Evolutionary conservation across 2,329 filamentous ascomycete species (phyloP).

Genomic region (Aspergillus sergii): DNA sequence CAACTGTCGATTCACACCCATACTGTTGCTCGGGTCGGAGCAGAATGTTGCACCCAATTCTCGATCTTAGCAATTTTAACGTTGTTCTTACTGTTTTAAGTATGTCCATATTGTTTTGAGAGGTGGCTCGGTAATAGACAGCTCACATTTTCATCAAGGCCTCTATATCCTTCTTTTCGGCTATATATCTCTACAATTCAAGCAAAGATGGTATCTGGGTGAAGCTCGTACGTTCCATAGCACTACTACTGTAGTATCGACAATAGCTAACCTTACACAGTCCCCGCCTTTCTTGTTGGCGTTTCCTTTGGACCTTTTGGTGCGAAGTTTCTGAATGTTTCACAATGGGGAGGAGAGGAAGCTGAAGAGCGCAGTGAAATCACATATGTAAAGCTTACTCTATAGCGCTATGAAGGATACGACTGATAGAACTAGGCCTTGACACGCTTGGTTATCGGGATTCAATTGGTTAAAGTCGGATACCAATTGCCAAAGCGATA

Average conservation of each 20-base stretch:
- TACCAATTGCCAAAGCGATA: constrained; percentile 64
- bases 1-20: neutral
- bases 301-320: constrained; percentile 58
- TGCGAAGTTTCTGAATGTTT: constrained; percentile 55
- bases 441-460: constrained; percentile 62
- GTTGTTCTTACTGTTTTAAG: constrained; percentile 37
- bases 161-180: constrained; percentile 37
- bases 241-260: neutral
- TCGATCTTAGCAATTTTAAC: constrained; percentile 40
- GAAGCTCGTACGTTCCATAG: constrained; percentile 37
- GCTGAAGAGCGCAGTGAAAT: constrained; percentile 41
- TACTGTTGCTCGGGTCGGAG: neutral
- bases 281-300: constrained; percentile 59
- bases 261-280: constrained; percentile 33
- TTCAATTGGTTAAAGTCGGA: constrained; percentile 66
- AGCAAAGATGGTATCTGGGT: constrained; percentile 43
- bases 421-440: constrained; percentile 42
- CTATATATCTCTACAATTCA: constrained; percentile 39
- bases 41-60: constrained; percentile 38
- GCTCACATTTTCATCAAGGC: constrained; percentile 26
- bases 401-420: neutral
- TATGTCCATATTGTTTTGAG: constrained; percentile 16
- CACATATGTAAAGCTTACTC: constrained; percentile 39
- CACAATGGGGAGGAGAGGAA: constrained; percentile 39
- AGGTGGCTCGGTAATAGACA: neutral